Percentiles rank a stretch among this genome's conserved stretches.
phyloP scores from a whole-genome alignment of 768 basidiomycete genomes.

The Dentipellis sp. region DNA sequence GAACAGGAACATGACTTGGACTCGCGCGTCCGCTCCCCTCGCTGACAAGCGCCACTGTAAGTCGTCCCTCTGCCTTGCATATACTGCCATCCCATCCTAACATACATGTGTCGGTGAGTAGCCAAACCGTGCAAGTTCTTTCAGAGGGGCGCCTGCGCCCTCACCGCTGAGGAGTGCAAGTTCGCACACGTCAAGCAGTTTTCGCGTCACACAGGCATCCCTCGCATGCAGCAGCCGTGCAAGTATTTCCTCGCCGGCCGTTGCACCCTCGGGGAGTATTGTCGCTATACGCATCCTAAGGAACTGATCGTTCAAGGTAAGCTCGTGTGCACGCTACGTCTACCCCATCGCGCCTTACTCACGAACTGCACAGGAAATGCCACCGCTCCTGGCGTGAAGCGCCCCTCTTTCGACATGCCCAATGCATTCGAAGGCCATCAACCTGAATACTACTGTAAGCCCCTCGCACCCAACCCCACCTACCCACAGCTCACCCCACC shows the following conservation, averaged over 20 bases:
- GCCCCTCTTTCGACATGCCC: neutral
- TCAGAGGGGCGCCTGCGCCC: constrained; percentile 10
- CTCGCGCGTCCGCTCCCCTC: neutral
- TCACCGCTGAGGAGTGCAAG: constrained; percentile 13
- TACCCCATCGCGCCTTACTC: too few species aligned
- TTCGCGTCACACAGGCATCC: neutral
- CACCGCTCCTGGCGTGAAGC: neutral
- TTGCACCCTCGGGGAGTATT: too few species aligned
- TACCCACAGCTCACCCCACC: neutral
- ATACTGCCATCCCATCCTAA: too few species aligned
- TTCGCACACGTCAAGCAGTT: constrained; percentile 13
- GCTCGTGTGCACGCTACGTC: neutral
- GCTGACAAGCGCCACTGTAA: constrained; percentile 9
- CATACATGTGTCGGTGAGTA: neutral
- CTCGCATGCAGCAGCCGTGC: too few species aligned
- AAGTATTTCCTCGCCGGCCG: too few species aligned
- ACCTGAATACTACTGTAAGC: constrained; percentile 2
- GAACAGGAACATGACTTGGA: neutral
- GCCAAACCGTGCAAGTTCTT: constrained; percentile 13
- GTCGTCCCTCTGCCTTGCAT: neutral
- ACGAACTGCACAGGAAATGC: neutral
- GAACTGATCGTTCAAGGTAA: neutral
- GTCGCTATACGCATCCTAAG: too few species aligned
- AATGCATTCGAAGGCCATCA: neutral
- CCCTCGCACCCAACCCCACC: neutral